These are phyloP conservation scores for Fusarium sp. DNA, from an alignment of 2,329 filamentous ascomycete species.

Conservation along the genomic window DNA sequence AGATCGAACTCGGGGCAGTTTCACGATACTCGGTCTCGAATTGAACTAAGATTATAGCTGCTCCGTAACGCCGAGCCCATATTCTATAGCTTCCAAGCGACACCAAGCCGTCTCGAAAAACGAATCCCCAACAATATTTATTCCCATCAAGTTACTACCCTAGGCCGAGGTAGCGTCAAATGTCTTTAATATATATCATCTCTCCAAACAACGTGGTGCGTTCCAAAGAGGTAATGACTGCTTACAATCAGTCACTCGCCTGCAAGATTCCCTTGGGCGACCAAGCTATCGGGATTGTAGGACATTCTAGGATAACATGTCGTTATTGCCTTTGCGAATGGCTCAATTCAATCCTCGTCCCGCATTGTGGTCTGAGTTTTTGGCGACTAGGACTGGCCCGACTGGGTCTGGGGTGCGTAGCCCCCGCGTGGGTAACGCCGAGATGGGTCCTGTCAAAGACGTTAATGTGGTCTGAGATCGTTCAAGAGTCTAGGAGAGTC, in stretches of 20 bases:
- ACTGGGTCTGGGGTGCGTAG: neutral
- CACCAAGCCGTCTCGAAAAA: constrained; percentile 5
- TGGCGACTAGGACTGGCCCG: neutral
- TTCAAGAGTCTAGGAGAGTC: constrained; percentile 2
- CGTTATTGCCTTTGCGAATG: neutral
- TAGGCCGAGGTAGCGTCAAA: neutral
- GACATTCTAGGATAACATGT: neutral
- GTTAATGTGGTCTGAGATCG: constrained; percentile 16
- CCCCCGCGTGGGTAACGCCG: constrained; percentile 11
- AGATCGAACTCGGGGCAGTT: constrained; percentile 11
- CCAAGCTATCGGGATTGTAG: neutral
- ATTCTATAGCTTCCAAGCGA: neutral
- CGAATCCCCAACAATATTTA: neutral
- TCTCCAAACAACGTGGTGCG: neutral
- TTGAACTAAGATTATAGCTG: neutral
- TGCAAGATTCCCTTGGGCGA: neutral
- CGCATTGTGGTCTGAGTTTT: neutral
- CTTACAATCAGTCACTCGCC: neutral
- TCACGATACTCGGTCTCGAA: constrained; percentile 3
- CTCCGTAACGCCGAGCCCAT: neutral
- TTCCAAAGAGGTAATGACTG: constrained; percentile 6
- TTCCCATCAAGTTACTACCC: neutral
- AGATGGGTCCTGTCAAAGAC: constrained; percentile 19
- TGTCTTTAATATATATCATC: constrained; percentile 6
- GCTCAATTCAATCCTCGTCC: neutral